Evolutionary conservation across 2,329 filamentous ascomycete genomes (phyloP), one percentile per base, ranked within the genome.

Genomic region (Aspergillus bombycis): DNA sequence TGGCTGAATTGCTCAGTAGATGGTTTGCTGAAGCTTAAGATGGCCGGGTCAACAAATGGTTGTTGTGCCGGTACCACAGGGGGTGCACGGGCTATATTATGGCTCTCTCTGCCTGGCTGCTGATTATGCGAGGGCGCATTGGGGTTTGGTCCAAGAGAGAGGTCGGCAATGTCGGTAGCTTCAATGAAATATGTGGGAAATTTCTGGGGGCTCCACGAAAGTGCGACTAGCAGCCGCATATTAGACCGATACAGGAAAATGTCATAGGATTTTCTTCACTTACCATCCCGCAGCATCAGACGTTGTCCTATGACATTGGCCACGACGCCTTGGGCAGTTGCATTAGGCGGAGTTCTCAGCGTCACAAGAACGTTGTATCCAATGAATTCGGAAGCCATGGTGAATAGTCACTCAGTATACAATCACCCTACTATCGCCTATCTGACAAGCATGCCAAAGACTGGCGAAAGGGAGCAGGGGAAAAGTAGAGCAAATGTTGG

Each of bases 11-110:
- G 62, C 54, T 60, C 56, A 57, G 65, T 54, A 41, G 72, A 63
- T 12, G 75, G 72, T 64, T 75, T 78, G 11, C 80, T 77, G 74
- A 92, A 86, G 73, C 91, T 93, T 53, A 96, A 75, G 61, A 96
- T 96, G 4, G 92, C 92, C 12, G 92, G 92, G 71, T 96, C 92
- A n/a, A 89, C 84, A 71, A 95, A 93, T 0, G 82, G 71, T 34
- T 81, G 74, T 38, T 71, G 72, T n/a, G 70, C 64, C 36, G 72
- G 80, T 69, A 66, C 80, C 75, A 58, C 70, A 63, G 52, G 28
- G 34, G 67, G 58, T 41, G 63, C 57, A 16, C 62, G 63, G 54
- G 58, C 58, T 36, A 61, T 10, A 23, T 62, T 61, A 57, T 68
- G 61, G 45, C 62, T 62, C 59, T 64, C 62, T 62, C 72, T 65